Base-by-base conservation (phyloP, 176 grass and related monocot species). In the Aegilops speltoides region DNA sequence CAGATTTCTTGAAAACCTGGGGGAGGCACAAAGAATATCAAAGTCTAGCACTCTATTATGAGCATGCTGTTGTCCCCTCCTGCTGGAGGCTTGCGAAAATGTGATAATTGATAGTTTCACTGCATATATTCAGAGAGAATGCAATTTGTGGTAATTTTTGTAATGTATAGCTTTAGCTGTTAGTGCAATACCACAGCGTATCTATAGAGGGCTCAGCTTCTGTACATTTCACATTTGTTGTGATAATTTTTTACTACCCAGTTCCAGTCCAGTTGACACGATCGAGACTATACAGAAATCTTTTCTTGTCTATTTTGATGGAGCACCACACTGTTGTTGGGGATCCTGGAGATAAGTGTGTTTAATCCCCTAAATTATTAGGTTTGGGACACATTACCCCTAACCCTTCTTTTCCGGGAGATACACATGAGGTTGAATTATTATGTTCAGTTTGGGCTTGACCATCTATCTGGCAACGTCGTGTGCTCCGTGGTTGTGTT, bases 1-100 rank as follows among this genome's bases (percentile, higher is more conserved):
- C 88, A 98, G 94, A 81, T 98, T 98, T 91, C 84, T 98, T 75
- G 88, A 93, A 63, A 92, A 98, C 85, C 87, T 98, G 85, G 94
- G 93, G 52, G 92, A 98, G 88, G 92, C 94, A 77, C 97, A 98
- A 87, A 91, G 72, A 63, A 94, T 98, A 92, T 94, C 86, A 0
- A 95, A 95, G 86, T 92, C 90, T 5, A 98, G 46, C 87, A 88
- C 82, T 69, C 65, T 89, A 81, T 81, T 91, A 52, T 98, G 60
- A 88, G 65, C 33, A 64, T 9, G 37, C 19, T 89, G 70, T 38
- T 63, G 26, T 11, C 6, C 29, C 70, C 11, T 70, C 13, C n/a
- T 10, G 64, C 81, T 78, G 16, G 71, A 82, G 81, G 71, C 65
- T 67, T 62, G 64, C 26, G 45, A 64, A 54, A 29, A 11, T 83